Evolutionary conservation across 2,329 filamentous ascomycete genomes (phyloP).

Genomic region (Phaeosphaeriaceae sp.): DNA sequence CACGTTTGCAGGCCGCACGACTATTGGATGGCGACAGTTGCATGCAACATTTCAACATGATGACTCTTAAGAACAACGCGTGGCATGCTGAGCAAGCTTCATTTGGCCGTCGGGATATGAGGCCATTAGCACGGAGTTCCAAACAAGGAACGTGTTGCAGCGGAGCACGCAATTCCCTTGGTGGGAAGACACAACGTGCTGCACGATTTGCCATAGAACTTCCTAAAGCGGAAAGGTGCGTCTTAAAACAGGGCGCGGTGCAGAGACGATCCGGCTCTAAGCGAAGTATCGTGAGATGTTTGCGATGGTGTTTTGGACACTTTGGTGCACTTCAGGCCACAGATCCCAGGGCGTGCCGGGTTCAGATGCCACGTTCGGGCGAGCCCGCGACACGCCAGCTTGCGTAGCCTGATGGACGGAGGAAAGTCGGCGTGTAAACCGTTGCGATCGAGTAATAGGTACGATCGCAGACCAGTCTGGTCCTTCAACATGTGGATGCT

Average conservation of each 20-base stretch:
- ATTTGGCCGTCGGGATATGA: constrained; percentile 3
- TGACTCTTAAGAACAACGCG: constrained; percentile 23
- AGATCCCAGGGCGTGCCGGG: constrained; percentile 9
- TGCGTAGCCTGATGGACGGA: constrained; percentile 9
- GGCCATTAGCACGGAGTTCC: neutral
- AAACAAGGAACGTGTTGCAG: neutral
- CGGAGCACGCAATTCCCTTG: neutral
- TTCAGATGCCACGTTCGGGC: constrained; percentile 4
- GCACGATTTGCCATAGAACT: constrained; percentile 17
- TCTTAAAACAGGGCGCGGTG: neutral
- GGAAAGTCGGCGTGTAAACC: constrained; percentile 8
- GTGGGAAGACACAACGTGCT: constrained; percentile 9
- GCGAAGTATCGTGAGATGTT: constrained; percentile 35
- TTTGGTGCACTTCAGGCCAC: neutral
- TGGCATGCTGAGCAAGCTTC: constrained; percentile 19
- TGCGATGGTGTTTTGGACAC: constrained; percentile 16
- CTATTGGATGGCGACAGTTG: constrained; percentile 20
- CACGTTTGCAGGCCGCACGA: constrained; percentile 13
- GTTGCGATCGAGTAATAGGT: constrained; percentile 29
- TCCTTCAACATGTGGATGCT: constrained; percentile 37
- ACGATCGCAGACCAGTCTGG: constrained; percentile 32
- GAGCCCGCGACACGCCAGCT: constrained; percentile 11
- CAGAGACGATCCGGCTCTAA: constrained; percentile 10
- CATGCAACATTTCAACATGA: constrained; percentile 20
- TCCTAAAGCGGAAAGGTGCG: neutral